These are phyloP conservation scores for Panicum miliaceum DNA, from an alignment of 176 grass and related monocot genomes.

Conservation along the genomic window DNA sequence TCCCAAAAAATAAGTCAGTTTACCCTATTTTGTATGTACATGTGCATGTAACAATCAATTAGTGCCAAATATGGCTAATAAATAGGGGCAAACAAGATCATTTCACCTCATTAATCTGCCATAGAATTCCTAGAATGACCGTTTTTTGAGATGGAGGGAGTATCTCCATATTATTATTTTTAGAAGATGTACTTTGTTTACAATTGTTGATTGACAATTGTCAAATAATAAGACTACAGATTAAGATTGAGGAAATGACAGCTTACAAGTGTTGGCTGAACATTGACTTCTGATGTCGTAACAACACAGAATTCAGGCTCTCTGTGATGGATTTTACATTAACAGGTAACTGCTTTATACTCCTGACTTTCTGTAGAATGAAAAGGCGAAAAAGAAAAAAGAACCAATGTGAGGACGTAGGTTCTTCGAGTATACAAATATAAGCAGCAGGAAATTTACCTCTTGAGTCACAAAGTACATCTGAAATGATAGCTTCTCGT, in stretches of 20 bases:
- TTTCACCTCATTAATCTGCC: too few species aligned
- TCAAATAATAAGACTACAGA: conserved; percentile 23
- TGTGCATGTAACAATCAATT: too few species aligned
- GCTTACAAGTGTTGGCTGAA: conserved; percentile 71
- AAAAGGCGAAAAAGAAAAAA: not conserved
- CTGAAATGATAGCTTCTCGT: conserved; percentile 94
- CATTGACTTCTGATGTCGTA: conserved; percentile 72
- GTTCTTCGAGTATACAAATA: conserved; percentile 14
- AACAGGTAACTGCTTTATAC: conserved; percentile 84
- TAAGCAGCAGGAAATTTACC: conserved; percentile 50
- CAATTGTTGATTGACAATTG: not conserved
- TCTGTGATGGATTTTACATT: conserved; percentile 74
- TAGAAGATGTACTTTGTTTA: not conserved
- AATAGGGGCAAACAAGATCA: too few species aligned
- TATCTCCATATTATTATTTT: not conserved
- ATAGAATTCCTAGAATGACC: too few species aligned
- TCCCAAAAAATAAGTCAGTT: too few species aligned
- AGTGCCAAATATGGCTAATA: too few species aligned
- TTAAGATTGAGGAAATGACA: conserved; percentile 5
- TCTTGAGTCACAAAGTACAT: conserved; percentile 91
- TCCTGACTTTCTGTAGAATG: conserved; percentile 68
- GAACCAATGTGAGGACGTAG: conserved; percentile 20
- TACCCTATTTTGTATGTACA: too few species aligned
- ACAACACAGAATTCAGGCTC: conserved; percentile 74
- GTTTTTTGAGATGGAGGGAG: too few species aligned